These are phyloP conservation scores for Apophysomyces sp. DNA, from an alignment of 371 early-diverging fungal genomes.

Conservation along the genomic window DNA sequence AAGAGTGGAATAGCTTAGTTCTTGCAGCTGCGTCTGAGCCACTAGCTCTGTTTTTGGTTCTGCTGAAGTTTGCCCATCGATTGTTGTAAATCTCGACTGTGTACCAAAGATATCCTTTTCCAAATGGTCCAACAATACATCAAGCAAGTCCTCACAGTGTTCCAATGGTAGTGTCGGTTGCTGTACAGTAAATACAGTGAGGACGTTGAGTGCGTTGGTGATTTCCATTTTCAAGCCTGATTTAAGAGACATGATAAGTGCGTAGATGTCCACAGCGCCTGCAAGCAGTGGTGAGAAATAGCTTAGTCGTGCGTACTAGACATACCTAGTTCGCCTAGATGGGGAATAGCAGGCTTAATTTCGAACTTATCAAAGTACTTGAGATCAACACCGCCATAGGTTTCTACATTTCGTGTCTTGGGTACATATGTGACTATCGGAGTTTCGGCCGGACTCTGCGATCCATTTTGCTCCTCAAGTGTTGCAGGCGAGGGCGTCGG, in stretches of 20 bases:
- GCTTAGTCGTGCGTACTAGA: neutral
- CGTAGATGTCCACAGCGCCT: slow-evolving; percentile 73
- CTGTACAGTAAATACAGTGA: slow-evolving; percentile 58
- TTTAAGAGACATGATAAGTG: slow-evolving; percentile 73
- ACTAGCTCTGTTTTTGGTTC: neutral
- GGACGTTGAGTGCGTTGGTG: slow-evolving; percentile 69
- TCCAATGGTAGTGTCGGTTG: slow-evolving; percentile 25
- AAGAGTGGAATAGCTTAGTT: slow-evolving; percentile 41
- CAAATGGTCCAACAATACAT: slow-evolving; percentile 49
- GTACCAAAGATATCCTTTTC: slow-evolving; percentile 42
- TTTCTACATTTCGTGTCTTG: slow-evolving; percentile 59
- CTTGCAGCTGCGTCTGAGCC: neutral
- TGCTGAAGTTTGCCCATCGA: neutral
- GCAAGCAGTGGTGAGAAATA: slow-evolving; percentile 1
- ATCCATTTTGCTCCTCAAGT: slow-evolving; percentile 2
- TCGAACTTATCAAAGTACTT: slow-evolving; percentile 61
- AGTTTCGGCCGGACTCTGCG: slow-evolving; percentile 9
- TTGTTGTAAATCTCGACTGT: slow-evolving; percentile 14
- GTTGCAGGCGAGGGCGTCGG: slow-evolving; percentile 5
- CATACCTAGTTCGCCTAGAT: slow-evolving; percentile 57
- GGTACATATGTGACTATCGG: slow-evolving; percentile 40
- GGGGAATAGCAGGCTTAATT: slow-evolving; percentile 57
- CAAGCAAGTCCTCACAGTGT: slow-evolving; percentile 57
- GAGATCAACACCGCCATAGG: slow-evolving; percentile 76
- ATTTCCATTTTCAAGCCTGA: slow-evolving; percentile 74